These are phyloP conservation scores for Globisporangium perplexum DNA, from an alignment of 352 stramenopile genomes.

Conservation along the genomic window DNA sequence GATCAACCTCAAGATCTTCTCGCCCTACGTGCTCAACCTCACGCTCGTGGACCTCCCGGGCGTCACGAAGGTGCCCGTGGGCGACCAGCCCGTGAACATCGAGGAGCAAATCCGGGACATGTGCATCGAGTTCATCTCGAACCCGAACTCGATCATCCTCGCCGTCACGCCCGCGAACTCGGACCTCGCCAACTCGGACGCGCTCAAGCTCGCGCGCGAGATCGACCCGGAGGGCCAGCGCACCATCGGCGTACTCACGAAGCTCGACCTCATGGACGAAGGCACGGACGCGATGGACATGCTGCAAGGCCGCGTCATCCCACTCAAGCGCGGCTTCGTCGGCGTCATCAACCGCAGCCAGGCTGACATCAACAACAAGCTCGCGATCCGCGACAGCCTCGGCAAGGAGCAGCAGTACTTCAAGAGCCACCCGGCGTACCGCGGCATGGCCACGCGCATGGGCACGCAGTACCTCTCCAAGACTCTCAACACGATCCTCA, in stretches of 20 bases:
- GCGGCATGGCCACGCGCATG: constrained; percentile 90
- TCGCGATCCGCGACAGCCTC: constrained; percentile 93
- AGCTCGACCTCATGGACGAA: constrained; percentile 99
- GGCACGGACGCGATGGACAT: constrained; percentile 98
- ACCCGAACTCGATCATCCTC: constrained; percentile 99
- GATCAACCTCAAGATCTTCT: constrained; percentile 99
- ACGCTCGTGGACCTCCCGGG: constrained; percentile 99
- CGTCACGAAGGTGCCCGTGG: constrained; percentile 97
- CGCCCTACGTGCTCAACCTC: constrained; percentile 96
- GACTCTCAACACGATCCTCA: constrained; percentile 98
- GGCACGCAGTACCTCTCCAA: constrained; percentile 95
- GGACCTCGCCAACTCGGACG: constrained; percentile 98
- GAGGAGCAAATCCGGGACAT: constrained; percentile 99
- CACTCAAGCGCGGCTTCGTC: constrained; percentile 97
- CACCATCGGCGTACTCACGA: constrained; percentile 99
- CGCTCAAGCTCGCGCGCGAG: constrained; percentile 95
- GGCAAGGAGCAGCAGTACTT: constrained; percentile 98
- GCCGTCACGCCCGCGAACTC: constrained; percentile 98
- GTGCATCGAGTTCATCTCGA: constrained; percentile 97
- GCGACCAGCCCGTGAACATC: constrained; percentile 99
- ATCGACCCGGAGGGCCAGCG: constrained; percentile 91
- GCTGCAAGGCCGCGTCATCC: constrained; percentile 95
- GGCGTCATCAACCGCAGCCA: constrained; percentile 99
- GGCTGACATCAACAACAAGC: constrained; percentile 95
- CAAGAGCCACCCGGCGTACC: constrained; percentile 95